Evolutionary conservation across 2,329 filamentous ascomycete genomes (phyloP).

Genomic region (Fusarium chaquense): DNA sequence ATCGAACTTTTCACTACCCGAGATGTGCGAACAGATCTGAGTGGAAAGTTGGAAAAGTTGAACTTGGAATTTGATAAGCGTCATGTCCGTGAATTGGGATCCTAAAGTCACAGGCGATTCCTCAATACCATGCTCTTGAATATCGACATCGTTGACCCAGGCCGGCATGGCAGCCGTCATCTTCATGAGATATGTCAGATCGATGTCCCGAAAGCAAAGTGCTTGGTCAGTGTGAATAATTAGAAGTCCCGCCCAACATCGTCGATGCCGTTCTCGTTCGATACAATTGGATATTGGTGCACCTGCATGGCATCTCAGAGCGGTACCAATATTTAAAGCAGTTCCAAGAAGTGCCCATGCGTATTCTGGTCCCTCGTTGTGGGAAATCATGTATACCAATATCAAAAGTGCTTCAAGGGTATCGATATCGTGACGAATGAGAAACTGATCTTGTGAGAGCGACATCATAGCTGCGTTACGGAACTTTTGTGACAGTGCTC

Average conservation of each 20-base stretch:
- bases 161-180: conserved; percentile 19
- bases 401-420: conserved; percentile 13
- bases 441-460: conserved; percentile 4
- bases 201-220: conserved; percentile 14
- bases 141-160: conserved; percentile 15
- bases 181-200: conserved; percentile 12
- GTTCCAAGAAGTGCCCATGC: conserved; percentile 21
- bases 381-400: conserved; percentile 8
- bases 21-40: conserved; percentile 6
- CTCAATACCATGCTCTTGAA: background rate
- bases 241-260: conserved; percentile 12
- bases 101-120: background rate
- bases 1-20: background rate
- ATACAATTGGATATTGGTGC: background rate
- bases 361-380: conserved; percentile 14
- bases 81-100: background rate
- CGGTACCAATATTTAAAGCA: conserved; percentile 13
- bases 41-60: background rate
- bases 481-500: background rate
- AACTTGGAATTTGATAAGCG: conserved; percentile 11
- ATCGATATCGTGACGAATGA: background rate
- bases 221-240: conserved; percentile 7
- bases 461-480: conserved; percentile 18
- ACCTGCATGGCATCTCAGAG: background rate
- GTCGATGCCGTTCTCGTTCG: background rate